These are phyloP conservation scores for Cystobasidium slooffiae DNA, from an alignment of 1,284 basidiomycete genomes.

Conservation along the genomic window DNA sequence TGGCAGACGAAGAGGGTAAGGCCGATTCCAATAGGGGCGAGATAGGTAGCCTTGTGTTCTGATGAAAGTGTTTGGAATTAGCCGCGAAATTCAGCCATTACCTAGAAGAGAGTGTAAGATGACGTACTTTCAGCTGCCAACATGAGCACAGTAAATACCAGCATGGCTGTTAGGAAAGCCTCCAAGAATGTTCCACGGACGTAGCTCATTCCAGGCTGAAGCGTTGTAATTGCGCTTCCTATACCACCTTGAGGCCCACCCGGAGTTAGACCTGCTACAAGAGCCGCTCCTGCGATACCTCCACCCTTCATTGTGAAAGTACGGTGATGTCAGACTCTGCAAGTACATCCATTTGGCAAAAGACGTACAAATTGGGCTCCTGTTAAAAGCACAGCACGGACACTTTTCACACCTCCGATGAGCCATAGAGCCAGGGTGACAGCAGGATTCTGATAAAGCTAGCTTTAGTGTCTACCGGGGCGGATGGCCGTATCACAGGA, in stretches of 20 bases:
- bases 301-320: conserved; percentile 48
- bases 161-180: conserved; percentile 60
- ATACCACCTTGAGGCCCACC: conserved; percentile 47
- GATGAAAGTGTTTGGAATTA: too few relatives aligned
- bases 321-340: neutral
- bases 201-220: conserved; percentile 53
- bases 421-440: conserved; percentile 60
- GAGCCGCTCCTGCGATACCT: conserved; percentile 60
- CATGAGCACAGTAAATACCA: conserved; percentile 58
- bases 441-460: conserved; percentile 46
- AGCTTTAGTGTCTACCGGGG: neutral
- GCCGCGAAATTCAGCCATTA: neutral
- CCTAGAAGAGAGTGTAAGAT: neutral
- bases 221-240: conserved; percentile 57
- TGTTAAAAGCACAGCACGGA: conserved; percentile 57
- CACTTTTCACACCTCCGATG: conserved; percentile 58
- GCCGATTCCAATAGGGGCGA: conserved; percentile 63
- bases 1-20: conserved; percentile 61
- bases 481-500: neutral
- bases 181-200: conserved; percentile 57
- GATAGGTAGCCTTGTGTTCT: conserved; percentile 57
- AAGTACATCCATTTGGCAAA: neutral
- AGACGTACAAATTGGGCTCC: conserved; percentile 57
- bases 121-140: conserved; percentile 59
- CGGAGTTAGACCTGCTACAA: conserved; percentile 58